phyloP scores from a whole-genome alignment of 2,329 filamentous ascomycete genomes.

The Metarhizium brunneum region DNA sequence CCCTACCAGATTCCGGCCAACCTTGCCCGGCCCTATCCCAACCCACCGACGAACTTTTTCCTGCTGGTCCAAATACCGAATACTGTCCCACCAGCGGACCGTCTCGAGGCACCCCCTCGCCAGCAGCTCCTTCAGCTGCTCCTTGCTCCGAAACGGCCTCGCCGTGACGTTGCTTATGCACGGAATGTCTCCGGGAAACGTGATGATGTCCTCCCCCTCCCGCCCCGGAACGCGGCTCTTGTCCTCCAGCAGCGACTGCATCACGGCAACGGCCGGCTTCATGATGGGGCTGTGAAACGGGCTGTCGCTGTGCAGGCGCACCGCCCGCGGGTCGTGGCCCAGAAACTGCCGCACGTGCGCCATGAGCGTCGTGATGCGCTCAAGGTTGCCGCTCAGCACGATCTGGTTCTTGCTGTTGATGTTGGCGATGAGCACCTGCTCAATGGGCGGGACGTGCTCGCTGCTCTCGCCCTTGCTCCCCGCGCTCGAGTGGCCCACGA shows the following conservation, averaged over 20 bases:
- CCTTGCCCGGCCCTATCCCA: conserved; percentile 87
- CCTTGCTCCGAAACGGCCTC: conserved; percentile 62
- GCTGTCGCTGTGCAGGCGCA: conserved; percentile 76
- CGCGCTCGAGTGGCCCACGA: conserved; percentile 60
- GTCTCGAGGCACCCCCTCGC: conserved; percentile 83
- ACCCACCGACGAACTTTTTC: conserved; percentile 77
- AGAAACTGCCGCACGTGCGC: conserved; percentile 82
- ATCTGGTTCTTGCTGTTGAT: conserved; percentile 96
- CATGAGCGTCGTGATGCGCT: conserved; percentile 70
- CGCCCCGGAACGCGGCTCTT: conserved; percentile 44
- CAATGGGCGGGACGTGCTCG: conserved; percentile 62
- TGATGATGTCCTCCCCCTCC: conserved; percentile 55
- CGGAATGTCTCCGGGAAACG: conserved; percentile 64
- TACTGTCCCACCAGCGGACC: conserved; percentile 89
- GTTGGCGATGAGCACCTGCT: conserved; percentile 86
- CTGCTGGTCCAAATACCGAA: conserved; percentile 79
- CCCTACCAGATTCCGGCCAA: conserved; percentile 84
- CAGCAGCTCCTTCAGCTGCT: conserved; percentile 69
- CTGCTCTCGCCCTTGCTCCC: conserved; percentile 59
- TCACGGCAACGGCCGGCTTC: conserved; percentile 69
- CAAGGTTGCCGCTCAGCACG: conserved; percentile 80
- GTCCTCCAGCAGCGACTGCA: conserved; percentile 57
- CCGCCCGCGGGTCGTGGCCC: conserved; percentile 82
- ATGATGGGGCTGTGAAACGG: conserved; percentile 92
- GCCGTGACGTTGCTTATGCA: conserved; percentile 84